These are phyloP conservation scores for Phialocephala sp. DNA, from an alignment of 2,329 filamentous ascomycete species.

Conservation along the genomic window DNA sequence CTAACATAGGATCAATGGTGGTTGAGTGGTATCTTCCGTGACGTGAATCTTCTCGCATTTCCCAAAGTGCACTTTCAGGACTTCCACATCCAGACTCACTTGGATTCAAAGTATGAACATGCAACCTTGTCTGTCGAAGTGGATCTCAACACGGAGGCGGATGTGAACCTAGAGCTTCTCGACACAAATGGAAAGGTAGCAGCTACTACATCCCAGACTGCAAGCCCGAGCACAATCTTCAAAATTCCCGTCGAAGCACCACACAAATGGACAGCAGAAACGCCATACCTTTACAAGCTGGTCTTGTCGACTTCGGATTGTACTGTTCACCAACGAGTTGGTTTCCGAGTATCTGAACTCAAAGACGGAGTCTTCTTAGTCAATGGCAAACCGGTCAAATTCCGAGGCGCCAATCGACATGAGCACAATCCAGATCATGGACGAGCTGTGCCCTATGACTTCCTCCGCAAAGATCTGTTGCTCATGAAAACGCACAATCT, in stretches of 20 bases:
- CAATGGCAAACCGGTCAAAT: slow-evolving; percentile 57
- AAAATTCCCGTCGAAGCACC: slow-evolving; percentile 53
- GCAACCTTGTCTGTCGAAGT: slow-evolving; percentile 57
- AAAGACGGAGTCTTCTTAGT: slow-evolving; percentile 56
- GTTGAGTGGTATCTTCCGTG: slow-evolving; percentile 58
- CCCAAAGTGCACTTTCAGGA: slow-evolving; percentile 53
- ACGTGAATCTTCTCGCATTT: slow-evolving; percentile 58
- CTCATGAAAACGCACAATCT: slow-evolving; percentile 66
- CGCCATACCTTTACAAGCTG: slow-evolving; percentile 64
- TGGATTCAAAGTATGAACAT: slow-evolving; percentile 57
- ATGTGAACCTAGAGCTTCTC: slow-evolving; percentile 48
- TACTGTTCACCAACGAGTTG: slow-evolving; percentile 51
- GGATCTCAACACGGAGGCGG: slow-evolving; percentile 45
- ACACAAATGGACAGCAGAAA: slow-evolving; percentile 72
- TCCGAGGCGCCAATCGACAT: slow-evolving; percentile 64
- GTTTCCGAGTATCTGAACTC: slow-evolving; percentile 59
- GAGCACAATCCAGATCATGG: slow-evolving; percentile 69
- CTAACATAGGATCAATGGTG: slow-evolving; percentile 55
- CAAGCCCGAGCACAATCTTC: slow-evolving; percentile 27
- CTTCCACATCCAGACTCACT: slow-evolving; percentile 57
- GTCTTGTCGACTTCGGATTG: slow-evolving; percentile 44
- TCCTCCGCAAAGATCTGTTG: slow-evolving; percentile 56
- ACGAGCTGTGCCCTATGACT: slow-evolving; percentile 57
- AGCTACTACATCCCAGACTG: slow-evolving; percentile 34
- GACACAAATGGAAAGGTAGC: slow-evolving; percentile 51